Conservation (phyloP, 805 yeast genomes). For the Saccharomycopsis sp. region DNA sequence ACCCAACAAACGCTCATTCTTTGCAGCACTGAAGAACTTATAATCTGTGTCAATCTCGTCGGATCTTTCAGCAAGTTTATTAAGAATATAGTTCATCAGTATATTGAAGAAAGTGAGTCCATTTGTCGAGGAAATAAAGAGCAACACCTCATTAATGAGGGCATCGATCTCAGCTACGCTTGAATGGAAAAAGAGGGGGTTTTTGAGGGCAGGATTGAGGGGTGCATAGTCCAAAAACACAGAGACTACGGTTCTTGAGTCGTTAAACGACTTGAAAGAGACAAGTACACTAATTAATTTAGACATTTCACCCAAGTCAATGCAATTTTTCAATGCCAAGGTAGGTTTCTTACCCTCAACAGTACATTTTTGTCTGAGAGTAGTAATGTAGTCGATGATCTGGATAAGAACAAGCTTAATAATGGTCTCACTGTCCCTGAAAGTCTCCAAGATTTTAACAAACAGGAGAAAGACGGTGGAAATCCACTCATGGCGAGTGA, state of each 20-base stretch:
- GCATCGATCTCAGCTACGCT: background rate
- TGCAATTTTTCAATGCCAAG: background rate
- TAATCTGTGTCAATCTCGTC: background rate
- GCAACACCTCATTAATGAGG: slow-evolving; percentile 1
- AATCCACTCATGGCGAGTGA: background rate
- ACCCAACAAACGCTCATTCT: slow-evolving; percentile 1
- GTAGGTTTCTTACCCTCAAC: too few relatives aligned
- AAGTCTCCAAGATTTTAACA: background rate
- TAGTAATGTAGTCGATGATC: background rate
- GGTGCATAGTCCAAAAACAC: slow-evolving; percentile 1
- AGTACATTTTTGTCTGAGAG: background rate
- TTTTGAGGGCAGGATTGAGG: background rate
- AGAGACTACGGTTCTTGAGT: slow-evolving; percentile 5
- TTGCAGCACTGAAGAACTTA: background rate
- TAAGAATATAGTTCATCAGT: background rate
- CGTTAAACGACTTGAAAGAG: slow-evolving; percentile 6
- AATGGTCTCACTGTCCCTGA: background rate
- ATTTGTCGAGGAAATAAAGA: background rate
- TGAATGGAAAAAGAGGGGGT: slow-evolving; percentile 8
- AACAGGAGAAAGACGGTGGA: background rate
- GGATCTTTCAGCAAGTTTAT: background rate
- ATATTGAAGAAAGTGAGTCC: background rate
- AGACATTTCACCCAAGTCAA: background rate
- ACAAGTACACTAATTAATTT: background rate
- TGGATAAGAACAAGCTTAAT: slow-evolving; percentile 1